phyloP scores from a whole-genome alignment of 2,329 filamentous ascomycete species.

The Didymella keratinophila region DNA sequence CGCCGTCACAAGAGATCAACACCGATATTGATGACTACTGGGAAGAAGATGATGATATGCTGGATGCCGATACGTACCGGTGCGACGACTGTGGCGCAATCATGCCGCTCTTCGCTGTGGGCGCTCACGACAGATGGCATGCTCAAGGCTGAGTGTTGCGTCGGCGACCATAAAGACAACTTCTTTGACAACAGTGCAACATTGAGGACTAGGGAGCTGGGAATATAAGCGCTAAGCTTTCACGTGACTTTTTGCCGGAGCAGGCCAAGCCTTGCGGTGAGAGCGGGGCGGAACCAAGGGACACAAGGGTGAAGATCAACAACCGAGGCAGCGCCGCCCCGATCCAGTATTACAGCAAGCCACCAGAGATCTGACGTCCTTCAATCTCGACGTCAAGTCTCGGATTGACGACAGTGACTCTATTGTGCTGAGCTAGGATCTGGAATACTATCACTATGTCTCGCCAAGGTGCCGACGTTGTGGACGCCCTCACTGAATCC shows the following conservation, averaged over 20 bases:
- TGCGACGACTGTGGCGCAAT: slow-evolving; percentile 62
- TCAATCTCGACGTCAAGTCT: neutral
- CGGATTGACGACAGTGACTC: neutral
- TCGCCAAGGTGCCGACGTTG: neutral
- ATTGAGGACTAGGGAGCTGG: slow-evolving; percentile 1
- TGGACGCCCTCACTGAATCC: neutral
- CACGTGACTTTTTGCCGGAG: neutral
- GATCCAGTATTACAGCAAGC: neutral
- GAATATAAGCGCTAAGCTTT: slow-evolving; percentile 8
- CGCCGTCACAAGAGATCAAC: slow-evolving; percentile 33
- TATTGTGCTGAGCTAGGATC: neutral
- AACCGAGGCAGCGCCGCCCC: slow-evolving; percentile 9
- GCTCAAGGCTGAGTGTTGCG: slow-evolving; percentile 28
- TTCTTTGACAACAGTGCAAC: slow-evolving; percentile 8
- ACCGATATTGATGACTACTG: slow-evolving; percentile 30
- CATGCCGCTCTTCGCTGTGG: slow-evolving; percentile 66
- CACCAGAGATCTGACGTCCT: neutral
- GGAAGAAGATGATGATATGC: slow-evolving; percentile 46
- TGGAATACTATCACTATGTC: neutral
- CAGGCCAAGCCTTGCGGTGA: slow-evolving; percentile 1
- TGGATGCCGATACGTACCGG: slow-evolving; percentile 42
- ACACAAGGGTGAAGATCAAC: slow-evolving; percentile 9
- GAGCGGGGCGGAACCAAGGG: slow-evolving; percentile 3
- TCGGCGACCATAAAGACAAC: slow-evolving; percentile 25
- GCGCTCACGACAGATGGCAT: slow-evolving; percentile 65